A percentile compares a stretch with the other conserved stretches of the same genome.
Conservation (phyloP, 2,329 filamentous ascomycete genomes). For the Aureobasidium sp. region DNA sequence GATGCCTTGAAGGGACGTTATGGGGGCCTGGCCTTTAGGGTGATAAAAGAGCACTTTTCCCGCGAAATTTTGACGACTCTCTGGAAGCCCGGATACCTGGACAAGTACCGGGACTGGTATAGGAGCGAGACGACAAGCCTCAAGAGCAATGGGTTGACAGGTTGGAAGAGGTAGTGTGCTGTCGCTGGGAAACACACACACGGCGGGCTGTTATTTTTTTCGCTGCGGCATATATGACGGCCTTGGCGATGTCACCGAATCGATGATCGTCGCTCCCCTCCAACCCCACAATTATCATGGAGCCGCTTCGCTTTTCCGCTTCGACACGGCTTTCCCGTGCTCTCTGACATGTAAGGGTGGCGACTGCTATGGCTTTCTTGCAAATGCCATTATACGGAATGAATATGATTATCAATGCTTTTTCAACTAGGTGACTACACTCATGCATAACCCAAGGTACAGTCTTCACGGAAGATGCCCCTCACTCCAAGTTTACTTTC, state of each 20-base stretch:
- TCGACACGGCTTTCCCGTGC: neutral
- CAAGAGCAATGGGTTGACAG: neutral
- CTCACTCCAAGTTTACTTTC: conserved; percentile 56
- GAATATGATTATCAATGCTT: too few species aligned
- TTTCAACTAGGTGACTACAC: neutral
- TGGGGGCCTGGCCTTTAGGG: conserved; percentile 77
- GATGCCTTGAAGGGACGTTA: conserved; percentile 74
- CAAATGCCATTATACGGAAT: too few species aligned
- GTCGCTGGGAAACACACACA: neutral
- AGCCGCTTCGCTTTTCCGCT: neutral
- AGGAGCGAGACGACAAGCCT: conserved; percentile 32
- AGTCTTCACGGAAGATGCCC: conserved; percentile 61
- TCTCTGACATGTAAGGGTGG: too few species aligned
- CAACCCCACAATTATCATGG: neutral
- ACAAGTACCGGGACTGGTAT: conserved; percentile 78
- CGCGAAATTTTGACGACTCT: conserved; percentile 76
- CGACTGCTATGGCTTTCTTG: too few species aligned
- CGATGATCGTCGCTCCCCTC: neutral
- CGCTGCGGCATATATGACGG: neutral
- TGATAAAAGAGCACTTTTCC: conserved; percentile 71
- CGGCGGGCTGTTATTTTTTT: conserved; percentile 1
- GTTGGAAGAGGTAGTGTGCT: neutral
- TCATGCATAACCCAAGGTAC: conserved; percentile 48
- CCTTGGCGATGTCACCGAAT: conserved; percentile 9
- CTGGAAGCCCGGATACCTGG: conserved; percentile 69